Evolutionary conservation across 2,329 filamentous ascomycete genomes (phyloP), one percentile per base, ranked within the genome.

Genomic region (Fonsecaea pedrosoi): DNA sequence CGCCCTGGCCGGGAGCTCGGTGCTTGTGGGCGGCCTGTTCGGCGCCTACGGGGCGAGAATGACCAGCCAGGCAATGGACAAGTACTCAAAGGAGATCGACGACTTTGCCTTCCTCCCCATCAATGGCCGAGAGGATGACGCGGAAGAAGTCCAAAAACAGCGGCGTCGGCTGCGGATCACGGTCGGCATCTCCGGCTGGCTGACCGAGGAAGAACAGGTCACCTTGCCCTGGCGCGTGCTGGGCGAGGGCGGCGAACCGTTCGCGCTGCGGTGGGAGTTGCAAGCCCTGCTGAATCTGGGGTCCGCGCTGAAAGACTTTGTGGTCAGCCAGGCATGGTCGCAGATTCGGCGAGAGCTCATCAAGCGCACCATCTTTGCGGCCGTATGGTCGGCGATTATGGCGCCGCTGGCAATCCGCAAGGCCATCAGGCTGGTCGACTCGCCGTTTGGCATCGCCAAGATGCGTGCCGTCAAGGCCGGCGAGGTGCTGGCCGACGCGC

Each of bases 81-180:
- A 87, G 8, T 94, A 92, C 74, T 84, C 89, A 12, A 87, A 87
- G 73, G 90, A 94, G 69, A 87, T 96, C 13, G 86, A 89, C 71
- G 92, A 96, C 73, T 94, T 95, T 75, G 90, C 86, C 0, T 89
- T 96, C 72, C 76, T 94, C 5, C 90, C 91, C 0, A 80, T 94
- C 8, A 53, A 59, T 4, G 62, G 60, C 21, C 45, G 25, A 6
- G 56, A 57, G 30, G 74, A 79, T 42, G 77, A 77, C 42, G 77
- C 70, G 10, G 77, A 70, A 30, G 62, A 68, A 35, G 48, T 54
- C 32, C 62, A 69, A 18, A 60, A 65, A 32, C 40, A 70, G 30
- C 32, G 62, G 13, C 60, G 90, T 65, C 85, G 90, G 48, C 81
- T 96, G 57, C 86, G 92, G 30, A 83, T 95, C 18, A 88, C 88